A percentile compares a stretch with the other conserved stretches of the same genome.
These are phyloP conservation scores for Aspergillus neoniger DNA, from an alignment of 2,329 filamentous ascomycete genomes.

Conservation along the genomic window DNA sequence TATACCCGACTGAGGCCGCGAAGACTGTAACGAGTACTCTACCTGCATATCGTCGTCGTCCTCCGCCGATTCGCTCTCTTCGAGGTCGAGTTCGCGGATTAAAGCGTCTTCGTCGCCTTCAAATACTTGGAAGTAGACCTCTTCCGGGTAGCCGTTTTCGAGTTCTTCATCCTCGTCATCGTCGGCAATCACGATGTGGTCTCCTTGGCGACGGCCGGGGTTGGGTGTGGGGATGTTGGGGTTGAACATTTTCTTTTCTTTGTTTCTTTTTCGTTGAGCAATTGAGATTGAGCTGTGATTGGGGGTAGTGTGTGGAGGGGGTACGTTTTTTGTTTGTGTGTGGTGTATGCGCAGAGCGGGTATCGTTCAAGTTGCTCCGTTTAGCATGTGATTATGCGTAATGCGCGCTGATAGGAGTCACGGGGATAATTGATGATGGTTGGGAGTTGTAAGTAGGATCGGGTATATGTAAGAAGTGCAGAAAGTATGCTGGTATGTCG, in stretches of 20 bases:
- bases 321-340: not conserved
- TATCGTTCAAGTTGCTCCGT: too few species aligned
- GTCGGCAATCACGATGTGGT: conserved; percentile 23
- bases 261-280: not conserved
- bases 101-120: not conserved
- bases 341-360: too few species aligned
- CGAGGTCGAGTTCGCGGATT: not conserved
- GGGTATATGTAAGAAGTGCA: too few species aligned
- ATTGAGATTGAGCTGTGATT: too few species aligned
- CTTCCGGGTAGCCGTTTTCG: too few species aligned
- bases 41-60: conserved; percentile 28
- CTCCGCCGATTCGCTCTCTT: not conserved
- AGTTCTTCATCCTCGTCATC: not conserved
- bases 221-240: conserved; percentile 14
- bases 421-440: too few species aligned
- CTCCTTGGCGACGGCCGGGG: conserved; percentile 13
- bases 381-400: too few species aligned
- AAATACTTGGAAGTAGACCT: too few species aligned
- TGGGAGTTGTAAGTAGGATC: too few species aligned
- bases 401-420: too few species aligned
- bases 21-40: conserved; percentile 14
- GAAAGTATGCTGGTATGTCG: too few species aligned
- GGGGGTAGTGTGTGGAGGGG: not conserved
- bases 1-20: not conserved
- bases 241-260: conserved; percentile 16